Base-by-base conservation (phyloP, 768 basidiomycete genomes). In the Auricularia heimuer region DNA sequence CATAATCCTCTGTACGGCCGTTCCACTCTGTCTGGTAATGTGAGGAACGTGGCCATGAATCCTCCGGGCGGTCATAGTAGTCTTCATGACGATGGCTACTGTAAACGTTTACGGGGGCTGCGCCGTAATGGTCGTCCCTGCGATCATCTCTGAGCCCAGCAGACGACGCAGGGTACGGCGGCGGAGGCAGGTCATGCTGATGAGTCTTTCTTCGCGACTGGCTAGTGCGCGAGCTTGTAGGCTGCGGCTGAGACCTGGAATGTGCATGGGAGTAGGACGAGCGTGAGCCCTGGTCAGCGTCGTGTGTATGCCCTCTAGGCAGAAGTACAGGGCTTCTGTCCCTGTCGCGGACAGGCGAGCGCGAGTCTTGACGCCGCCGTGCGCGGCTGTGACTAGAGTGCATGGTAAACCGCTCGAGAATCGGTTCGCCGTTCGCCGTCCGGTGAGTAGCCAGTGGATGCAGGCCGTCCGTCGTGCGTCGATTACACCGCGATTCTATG, bases 51-150 rank as follows among this genome's bases (percentile, higher is more conserved):
- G 76, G 72, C 77, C 85, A 83, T 35, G 77, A 75, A 66, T 80
- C 80, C 63, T 79, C 76, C 62, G 73, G 65, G 18, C 70, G 69
- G 64, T 83, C 82, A 36, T 64, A 66, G 70, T 81, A 81, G 63
- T 75, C 79, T 67, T 81, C 81, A 73, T 81, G 81, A 65, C 82
- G 75, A 60, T 75, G 73, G 63, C 80, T 83, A 74, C 78, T 76
- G 72, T 85, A 83, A n/a, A 73, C 72, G 67, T 85, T 84, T 69
- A 82, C 74, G 74, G 68, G 54, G 24, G 66, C 24, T 29, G 8
- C 65, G 44, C 54, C 70, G 70, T 81, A 81, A 66, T 80, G 79
- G 68, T 82, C 81, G 63, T 80, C 56, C 29, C 56, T 14, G 6
- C 56, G 54, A 4, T 54, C 44, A 37, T 58, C 54, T 33, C 64